Percentiles rank a stretch among this genome's conserved stretches.
phyloP scores from a whole-genome alignment of 495 filamentous ascomycete genomes.

The Aspergillus asperescens region DNA sequence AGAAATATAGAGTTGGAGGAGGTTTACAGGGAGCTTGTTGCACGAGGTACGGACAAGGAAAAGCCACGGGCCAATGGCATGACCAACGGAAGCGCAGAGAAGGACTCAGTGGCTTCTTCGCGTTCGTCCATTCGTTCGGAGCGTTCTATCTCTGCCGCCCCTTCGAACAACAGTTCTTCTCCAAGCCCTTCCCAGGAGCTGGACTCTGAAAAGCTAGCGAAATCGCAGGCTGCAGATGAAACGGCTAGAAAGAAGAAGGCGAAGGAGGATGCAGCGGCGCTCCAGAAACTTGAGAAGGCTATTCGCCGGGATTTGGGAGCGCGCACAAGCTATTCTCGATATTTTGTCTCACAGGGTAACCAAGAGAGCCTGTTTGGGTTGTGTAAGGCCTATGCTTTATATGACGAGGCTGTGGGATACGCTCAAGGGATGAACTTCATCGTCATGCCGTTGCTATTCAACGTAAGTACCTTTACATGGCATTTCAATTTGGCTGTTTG shows the following conservation, averaged over 20 bases:
- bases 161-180: conserved; percentile 52
- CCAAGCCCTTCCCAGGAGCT: conserved; percentile 57
- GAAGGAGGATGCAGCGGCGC: conserved; percentile 64
- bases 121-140: conserved; percentile 81
- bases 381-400: conserved; percentile 96
- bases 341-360: conserved; percentile 76
- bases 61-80: conserved; percentile 48
- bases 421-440: conserved; percentile 99
- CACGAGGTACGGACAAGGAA: conserved; percentile 74
- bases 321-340: conserved; percentile 93
- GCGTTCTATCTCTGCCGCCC: conserved; percentile 59
- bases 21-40: conserved; percentile 79
- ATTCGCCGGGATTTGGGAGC: conserved; percentile 89
- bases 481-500: not conserved
- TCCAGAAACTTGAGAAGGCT: conserved; percentile 81
- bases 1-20: conserved; percentile 84
- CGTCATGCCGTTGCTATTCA: conserved; percentile 94
- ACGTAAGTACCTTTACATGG: conserved; percentile 50
- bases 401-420: conserved; percentile 91
- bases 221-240: conserved; percentile 59
- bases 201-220: conserved; percentile 59
- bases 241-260: conserved; percentile 66
- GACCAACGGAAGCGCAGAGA: conserved; percentile 47
- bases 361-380: conserved; percentile 93
- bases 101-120: conserved; percentile 54